A percentile compares a stretch with the other conserved stretches of the same genome.
Evolutionary conservation across 2,329 filamentous ascomycete species (phyloP).

Genomic region (Fusarium sp.): DNA sequence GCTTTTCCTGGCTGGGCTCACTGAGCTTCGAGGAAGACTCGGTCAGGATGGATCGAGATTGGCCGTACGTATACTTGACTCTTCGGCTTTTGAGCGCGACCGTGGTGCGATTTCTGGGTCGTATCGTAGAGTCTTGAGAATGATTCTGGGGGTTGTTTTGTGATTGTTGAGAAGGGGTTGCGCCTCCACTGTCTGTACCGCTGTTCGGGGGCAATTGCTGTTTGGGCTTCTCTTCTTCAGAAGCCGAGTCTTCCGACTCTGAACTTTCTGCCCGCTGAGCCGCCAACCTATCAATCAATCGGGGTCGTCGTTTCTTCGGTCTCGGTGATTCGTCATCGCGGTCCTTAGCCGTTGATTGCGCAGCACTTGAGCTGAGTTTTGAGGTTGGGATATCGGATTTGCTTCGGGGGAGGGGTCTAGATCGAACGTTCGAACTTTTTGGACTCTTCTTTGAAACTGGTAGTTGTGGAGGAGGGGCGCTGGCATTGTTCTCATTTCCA

Average conservation of each 20-base stretch:
- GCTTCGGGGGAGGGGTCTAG: conserved; percentile 11
- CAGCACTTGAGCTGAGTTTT: neutral
- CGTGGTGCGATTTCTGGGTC: conserved; percentile 41
- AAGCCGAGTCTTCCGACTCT: conserved; percentile 41
- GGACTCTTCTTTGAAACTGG: conserved; percentile 12
- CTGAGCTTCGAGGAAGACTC: conserved; percentile 44
- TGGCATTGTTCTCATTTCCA: conserved; percentile 4
- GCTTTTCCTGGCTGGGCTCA: conserved; percentile 30
- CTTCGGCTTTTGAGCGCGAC: conserved; percentile 44
- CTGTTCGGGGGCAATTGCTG: conserved; percentile 21
- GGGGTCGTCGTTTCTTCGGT: conserved; percentile 38
- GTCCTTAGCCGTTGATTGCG: neutral
- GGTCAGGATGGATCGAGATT: conserved; percentile 45
- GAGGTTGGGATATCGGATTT: conserved; percentile 5
- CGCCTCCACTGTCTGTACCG: conserved; percentile 21
- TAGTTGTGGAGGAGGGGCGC: neutral
- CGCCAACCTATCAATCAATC: conserved; percentile 56
- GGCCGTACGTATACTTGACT: conserved; percentile 50
- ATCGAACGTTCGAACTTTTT: conserved; percentile 1
- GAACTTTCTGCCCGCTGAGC: conserved; percentile 52
- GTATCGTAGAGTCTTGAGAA: conserved; percentile 32
- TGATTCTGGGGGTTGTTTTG: conserved; percentile 22
- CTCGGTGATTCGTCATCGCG: conserved; percentile 2
- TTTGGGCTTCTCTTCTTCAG: conserved; percentile 5
- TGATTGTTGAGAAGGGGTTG: conserved; percentile 35